phyloP scores from a whole-genome alignment of 164 flowering plant species.

The Vitis amurensis region DNA sequence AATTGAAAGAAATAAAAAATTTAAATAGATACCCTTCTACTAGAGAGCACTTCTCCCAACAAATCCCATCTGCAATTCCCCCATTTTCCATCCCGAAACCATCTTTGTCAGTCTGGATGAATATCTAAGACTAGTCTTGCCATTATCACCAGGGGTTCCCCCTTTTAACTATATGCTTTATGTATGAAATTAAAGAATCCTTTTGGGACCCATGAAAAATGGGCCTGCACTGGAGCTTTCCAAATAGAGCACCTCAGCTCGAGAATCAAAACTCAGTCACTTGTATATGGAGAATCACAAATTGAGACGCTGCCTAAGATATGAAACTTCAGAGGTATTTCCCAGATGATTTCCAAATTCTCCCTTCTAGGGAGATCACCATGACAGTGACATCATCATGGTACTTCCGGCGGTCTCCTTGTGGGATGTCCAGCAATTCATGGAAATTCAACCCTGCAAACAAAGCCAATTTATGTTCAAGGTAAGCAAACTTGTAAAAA shows the following conservation, averaged over 20 bases:
- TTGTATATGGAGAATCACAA: constrained; percentile 4
- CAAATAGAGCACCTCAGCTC: background rate
- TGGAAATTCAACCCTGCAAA: constrained; percentile 89
- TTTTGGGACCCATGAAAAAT: constrained; percentile 23
- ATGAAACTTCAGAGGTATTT: constrained; percentile 59
- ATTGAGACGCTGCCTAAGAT: background rate
- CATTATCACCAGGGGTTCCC: constrained; percentile 14
- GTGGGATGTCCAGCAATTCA: constrained; percentile 92
- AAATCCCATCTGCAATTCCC: constrained; percentile 19
- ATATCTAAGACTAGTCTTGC: constrained; percentile 21
- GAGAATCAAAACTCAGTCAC: constrained; percentile 16
- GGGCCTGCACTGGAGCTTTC: constrained; percentile 18
- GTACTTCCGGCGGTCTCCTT: constrained; percentile 96
- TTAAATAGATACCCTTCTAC: constrained; percentile 5
- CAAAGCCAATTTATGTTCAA: constrained; percentile 2
- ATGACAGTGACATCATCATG: constrained; percentile 98
- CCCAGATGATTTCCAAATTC: constrained; percentile 98
- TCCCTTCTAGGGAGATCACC: constrained; percentile 95
- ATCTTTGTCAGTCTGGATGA: constrained; percentile 10
- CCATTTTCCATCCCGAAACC: constrained; percentile 12
- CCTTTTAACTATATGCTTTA: constrained; percentile 9
- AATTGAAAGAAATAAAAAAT: background rate
- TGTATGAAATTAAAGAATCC: constrained; percentile 12
- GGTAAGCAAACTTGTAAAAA: background rate
- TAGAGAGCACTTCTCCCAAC: constrained; percentile 6